These are phyloP conservation scores for Acaromyces ingoldii DNA, from an alignment of 1,284 basidiomycete genomes.

Conservation along the genomic window DNA sequence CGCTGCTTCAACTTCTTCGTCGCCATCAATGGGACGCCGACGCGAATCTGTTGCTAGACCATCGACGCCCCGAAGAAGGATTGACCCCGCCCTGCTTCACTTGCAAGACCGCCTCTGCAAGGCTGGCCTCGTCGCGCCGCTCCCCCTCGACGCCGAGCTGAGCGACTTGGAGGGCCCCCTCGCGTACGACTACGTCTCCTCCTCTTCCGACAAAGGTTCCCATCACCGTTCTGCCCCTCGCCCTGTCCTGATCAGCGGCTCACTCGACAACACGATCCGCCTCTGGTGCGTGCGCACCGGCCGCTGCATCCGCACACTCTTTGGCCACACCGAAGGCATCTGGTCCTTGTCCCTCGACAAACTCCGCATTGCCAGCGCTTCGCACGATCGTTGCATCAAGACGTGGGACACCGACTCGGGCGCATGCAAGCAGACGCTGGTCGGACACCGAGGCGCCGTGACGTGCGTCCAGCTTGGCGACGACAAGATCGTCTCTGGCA, in stretches of 20 bases:
- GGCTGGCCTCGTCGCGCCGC: conserved; percentile 37
- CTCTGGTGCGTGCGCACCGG: conserved; percentile 91
- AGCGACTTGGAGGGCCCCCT: conserved; percentile 34
- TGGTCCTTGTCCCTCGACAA: conserved; percentile 93
- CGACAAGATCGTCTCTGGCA: conserved; percentile 91
- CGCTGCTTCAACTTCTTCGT: conserved; percentile 2
- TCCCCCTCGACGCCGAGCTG: conserved; percentile 44
- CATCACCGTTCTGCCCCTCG: conserved; percentile 13
- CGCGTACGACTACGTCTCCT: neutral
- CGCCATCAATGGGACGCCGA: neutral
- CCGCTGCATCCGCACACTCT: conserved; percentile 73
- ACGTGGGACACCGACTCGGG: conserved; percentile 92
- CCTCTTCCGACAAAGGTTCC: neutral
- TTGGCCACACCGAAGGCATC: conserved; percentile 88
- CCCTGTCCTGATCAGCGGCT: conserved; percentile 77
- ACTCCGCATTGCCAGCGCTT: conserved; percentile 81
- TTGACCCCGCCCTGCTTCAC: conserved; percentile 32
- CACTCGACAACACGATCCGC: conserved; percentile 92
- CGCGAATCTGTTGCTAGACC: neutral
- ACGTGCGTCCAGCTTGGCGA: conserved; percentile 85
- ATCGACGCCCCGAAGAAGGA: conserved; percentile 6
- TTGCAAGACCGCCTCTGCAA: conserved; percentile 37
- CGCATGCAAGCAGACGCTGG: conserved; percentile 79
- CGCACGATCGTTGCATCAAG: conserved; percentile 80
- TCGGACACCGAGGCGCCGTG: conserved; percentile 89